These are phyloP conservation scores for Cairneyella variabilis DNA, from an alignment of 495 filamentous ascomycete genomes.

Conservation along the genomic window DNA sequence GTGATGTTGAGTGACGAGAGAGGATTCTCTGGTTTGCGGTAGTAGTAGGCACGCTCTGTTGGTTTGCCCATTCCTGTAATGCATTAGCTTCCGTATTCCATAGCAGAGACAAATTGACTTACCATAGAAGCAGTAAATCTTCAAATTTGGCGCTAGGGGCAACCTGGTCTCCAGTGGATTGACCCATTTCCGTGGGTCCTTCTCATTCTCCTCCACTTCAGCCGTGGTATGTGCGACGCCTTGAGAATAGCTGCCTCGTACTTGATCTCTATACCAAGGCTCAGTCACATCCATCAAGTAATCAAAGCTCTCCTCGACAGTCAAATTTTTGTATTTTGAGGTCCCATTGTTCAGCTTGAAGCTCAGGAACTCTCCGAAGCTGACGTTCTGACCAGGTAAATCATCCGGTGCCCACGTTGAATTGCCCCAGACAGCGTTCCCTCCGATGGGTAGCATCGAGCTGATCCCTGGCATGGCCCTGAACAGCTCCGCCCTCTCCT, in stretches of 20 bases:
- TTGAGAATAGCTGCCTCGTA: conserved; percentile 74
- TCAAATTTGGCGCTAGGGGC: conserved; percentile 83
- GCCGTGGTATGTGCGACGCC: conserved; percentile 77
- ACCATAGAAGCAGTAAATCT: conserved; percentile 97
- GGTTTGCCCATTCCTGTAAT: conserved; percentile 67
- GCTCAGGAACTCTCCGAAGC: conserved; percentile 79
- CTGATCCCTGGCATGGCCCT: conserved; percentile 95
- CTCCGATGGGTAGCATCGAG: conserved; percentile 95
- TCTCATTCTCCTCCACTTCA: conserved; percentile 85
- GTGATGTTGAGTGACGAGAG: conserved; percentile 72
- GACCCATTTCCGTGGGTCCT: conserved; percentile 80
- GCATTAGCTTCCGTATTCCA: not conserved
- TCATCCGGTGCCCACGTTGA: conserved; percentile 88
- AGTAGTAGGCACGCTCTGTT: conserved; percentile 89
- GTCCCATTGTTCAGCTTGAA: conserved; percentile 63
- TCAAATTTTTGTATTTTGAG: conserved; percentile 68
- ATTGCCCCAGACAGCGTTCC: conserved; percentile 92
- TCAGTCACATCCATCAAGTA: conserved; percentile 78
- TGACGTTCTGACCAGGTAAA: conserved; percentile 60
- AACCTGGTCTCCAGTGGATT: conserved; percentile 92
- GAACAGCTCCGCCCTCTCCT: conserved; percentile 91
- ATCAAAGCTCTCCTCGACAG: conserved; percentile 67
- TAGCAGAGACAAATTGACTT: conserved; percentile 3
- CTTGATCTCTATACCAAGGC: conserved; percentile 75
- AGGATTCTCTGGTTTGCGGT: conserved; percentile 68